phyloP scores from a whole-genome alignment of 305 asterid species.

The Fraxinus greggii region DNA sequence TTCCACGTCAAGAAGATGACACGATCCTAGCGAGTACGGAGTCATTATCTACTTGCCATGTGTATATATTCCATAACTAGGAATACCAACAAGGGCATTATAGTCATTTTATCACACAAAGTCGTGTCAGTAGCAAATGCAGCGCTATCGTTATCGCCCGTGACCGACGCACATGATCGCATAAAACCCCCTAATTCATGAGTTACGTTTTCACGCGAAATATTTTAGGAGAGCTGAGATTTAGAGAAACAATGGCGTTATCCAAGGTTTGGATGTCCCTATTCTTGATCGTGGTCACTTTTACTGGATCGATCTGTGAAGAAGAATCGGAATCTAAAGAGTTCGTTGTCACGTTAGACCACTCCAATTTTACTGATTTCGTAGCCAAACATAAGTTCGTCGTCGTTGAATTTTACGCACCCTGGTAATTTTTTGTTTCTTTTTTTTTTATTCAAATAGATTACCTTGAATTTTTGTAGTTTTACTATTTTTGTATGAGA shows the following conservation, averaged over 20 bases:
- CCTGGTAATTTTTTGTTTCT: conserved; percentile 46
- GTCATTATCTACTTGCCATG: background rate
- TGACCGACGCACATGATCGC: background rate
- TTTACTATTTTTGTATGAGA: background rate
- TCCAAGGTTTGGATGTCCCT: conserved; percentile 27
- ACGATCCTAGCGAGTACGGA: background rate
- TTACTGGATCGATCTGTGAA: conserved; percentile 34
- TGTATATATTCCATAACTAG: too few species aligned
- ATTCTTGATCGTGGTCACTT: conserved; percentile 31
- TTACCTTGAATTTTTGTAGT: background rate
- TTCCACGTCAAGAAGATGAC: background rate
- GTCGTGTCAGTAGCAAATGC: background rate
- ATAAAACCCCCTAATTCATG: background rate
- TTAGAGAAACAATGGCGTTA: conserved; percentile 38
- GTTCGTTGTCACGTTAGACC: conserved; percentile 68
- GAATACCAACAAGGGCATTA: background rate
- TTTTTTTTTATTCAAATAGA: background rate
- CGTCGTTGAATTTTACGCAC: conserved; percentile 88
- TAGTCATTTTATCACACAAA: background rate
- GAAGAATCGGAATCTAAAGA: conserved; percentile 49
- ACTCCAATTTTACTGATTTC: conserved; percentile 82
- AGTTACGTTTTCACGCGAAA: background rate
- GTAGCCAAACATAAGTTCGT: conserved; percentile 66
- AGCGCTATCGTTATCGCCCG: background rate
- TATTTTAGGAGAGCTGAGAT: conserved; percentile 2